phyloP scores from a whole-genome alignment of 2,329 filamentous ascomycete species.

The Aspergillus unguis region DNA sequence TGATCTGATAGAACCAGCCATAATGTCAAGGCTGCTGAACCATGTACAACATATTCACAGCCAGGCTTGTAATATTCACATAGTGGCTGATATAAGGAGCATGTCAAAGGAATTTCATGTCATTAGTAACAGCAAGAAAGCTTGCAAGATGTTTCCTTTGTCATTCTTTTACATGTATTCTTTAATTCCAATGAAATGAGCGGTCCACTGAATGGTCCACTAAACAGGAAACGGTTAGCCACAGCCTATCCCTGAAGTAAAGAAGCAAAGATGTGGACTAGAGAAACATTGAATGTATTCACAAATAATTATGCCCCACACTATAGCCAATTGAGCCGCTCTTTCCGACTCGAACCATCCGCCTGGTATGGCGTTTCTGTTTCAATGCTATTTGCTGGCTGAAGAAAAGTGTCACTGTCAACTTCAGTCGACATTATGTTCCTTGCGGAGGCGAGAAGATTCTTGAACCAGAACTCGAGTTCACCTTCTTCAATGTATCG shows the following conservation, averaged over 20 bases:
- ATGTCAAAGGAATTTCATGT: not conserved
- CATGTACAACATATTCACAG: too few relatives aligned
- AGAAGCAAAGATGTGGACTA: not conserved
- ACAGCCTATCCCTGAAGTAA: not conserved
- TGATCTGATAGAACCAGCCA: not conserved
- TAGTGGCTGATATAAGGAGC: too few relatives aligned
- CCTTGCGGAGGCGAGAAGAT: slow-evolving; percentile 24
- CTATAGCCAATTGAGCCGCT: slow-evolving; percentile 20
- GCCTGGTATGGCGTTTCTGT: not conserved
- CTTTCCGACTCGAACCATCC: slow-evolving; percentile 2
- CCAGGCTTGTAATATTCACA: too few relatives aligned
- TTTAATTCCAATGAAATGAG: too few relatives aligned
- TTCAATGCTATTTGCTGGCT: not conserved
- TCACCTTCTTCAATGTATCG: slow-evolving; percentile 65
- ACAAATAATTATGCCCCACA: not conserved
- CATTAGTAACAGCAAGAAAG: not conserved
- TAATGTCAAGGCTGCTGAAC: not conserved
- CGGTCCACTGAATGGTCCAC: too few relatives aligned
- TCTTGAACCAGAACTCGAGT: slow-evolving; percentile 65
- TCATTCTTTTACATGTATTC: too few relatives aligned
- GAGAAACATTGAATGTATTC: too few relatives aligned
- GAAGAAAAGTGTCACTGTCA: not conserved
- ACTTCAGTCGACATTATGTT: slow-evolving; percentile 8
- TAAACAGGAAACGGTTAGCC: too few relatives aligned
- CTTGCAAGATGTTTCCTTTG: too few relatives aligned